Evolutionary conservation across 192 early-diverging fungal genomes (phyloP), one percentile per base, ranked within the genome.

Genomic region (Phlyctochytrium bullatum): DNA sequence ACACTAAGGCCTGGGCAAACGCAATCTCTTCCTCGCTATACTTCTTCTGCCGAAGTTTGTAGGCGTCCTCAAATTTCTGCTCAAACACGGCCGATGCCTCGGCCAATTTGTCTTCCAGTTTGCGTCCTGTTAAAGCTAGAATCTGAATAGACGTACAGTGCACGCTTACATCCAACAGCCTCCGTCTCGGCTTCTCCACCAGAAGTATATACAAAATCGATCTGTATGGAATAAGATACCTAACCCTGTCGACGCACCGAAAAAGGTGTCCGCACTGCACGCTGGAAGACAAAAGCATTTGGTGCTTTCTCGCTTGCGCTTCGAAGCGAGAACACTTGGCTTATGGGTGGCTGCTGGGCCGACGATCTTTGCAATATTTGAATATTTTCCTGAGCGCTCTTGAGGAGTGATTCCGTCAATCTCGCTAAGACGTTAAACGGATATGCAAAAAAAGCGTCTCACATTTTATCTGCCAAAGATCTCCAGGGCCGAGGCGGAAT

Each of bases 1-100:
- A 90, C 33, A 95, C 63, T 24, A 89, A 79, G 14, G 81, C 81
- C 66, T 91, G 80, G 2, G 88, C 95, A 74, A 95, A 90, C 20
- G 81, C 71, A 40, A 92, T 63, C 61, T 92, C 77, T 0, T 81
- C 75, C 1, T 71, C 32, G n/a, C 33, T 32, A 68, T 78, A 94
- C 20, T 88, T 89, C 52, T 91, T 91, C 27, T 76, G 71, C 20
- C 66, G 62, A 16, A 97, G 77, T 4, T 79, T 75, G 73, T 93
- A 94, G 0, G 78, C 84, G 0, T 79, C 56, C 61, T 93, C 90
- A 67, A 97, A 97, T 24, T 88, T 78, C 25, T 71, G 4, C 62
- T 93, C 89, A 74, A 92, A 94, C 17, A 62, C 69, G 0, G 51
- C 51, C 28, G 68, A 67, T 0, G 73, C 74, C 20, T 59, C 36